Evolutionary conservation across 2,329 filamentous ascomycete genomes (phyloP), one percentile per base, ranked within the genome.

Genomic region (Gnomoniopsis smithogilvyi): DNA sequence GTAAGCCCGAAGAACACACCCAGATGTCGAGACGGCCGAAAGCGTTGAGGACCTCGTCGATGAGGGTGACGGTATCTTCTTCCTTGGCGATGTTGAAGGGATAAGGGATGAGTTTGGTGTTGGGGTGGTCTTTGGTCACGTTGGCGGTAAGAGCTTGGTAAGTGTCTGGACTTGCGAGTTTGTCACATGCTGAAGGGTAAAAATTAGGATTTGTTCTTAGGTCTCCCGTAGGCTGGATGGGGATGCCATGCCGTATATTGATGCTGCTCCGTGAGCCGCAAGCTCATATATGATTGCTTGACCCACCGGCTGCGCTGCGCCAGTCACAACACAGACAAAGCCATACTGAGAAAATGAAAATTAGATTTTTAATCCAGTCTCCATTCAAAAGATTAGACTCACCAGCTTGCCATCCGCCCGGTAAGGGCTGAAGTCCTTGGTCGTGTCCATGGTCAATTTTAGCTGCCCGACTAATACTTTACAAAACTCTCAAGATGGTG

Each of bases 261-360:
- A 85, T 47, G 85, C 85, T 62, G 84, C 85, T 46, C 85, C 85
- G 67, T 87, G 85, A 49, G 83, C 84, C 84, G 84, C 85, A 43
- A 87, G 73, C 67, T 88, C 85, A 46, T 75, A 70, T 19, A 84
- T 79, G 57, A 87, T 85, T 26, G 84, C 83, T 64, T 78, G 78
- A 10, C 85, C 85, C 15, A 88, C 77, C 2, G 84, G 80, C 65
- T 85, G 82, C 1, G 80, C 80, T 24, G 84, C 83, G 15, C 84
- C 84, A 1, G 84, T 86, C 6, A 88, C 84, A 15, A 88, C 79
- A 64, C 85, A 87, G 21, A 87, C 80, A 64, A 87, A 87, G 47
- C 85, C 85, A 69, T 87, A 84, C 78, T 84, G 62, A n/a, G 11
- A 26, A 21, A 33, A n/a, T 56, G 41, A 33, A 15, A 54, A 43